Evolutionary conservation across 208 protist genomes (phyloP), one percentile per base, ranked within the genome.

Genomic region (Vickermania spadyakhi): DNA sequence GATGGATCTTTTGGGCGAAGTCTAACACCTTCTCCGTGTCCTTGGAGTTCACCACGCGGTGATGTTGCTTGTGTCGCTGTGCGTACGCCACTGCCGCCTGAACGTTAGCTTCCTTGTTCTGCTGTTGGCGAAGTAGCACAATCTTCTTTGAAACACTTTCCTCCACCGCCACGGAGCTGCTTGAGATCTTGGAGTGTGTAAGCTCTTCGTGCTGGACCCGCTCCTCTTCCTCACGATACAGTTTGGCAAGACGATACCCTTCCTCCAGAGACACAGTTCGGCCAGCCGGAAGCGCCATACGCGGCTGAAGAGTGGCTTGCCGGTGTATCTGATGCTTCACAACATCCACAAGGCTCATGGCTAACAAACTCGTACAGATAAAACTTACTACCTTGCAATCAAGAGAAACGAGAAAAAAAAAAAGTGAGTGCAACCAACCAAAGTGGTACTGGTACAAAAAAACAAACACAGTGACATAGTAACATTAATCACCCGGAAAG

Each of bases 251-350:
- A 3, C 77, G 73, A 0, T 81, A 70, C 1, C 86, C 86, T 52
- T 93, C 86, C 56, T 89, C 81, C 1, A 90, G 62, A 2, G 86
- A 89, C 2, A 93, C 70, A 30, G 77, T 82, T 42, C 86, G 69
- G 21, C 86, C 86, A 0, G 82, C 77, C 2, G 86, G 81, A 1
- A 89, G 73, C 14, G 74, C 74, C 18, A 89, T 58, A 11, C 86
- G 72, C 3, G 81, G 86, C 68, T 89, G 86, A 62, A 93, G 73
- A 13, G 62, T 60, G 41, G 82, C 66, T 65, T 93, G 86, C 2
- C 86, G 79, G 23, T 83, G 70, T 21, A 89, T 50, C 63, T 93
- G 86, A 56, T 77, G 79, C 0, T 65, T 60, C 18, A 77, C 79
- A 49, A 87, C 54, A 4, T 41, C 50, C 13, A 70, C 27, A 4